phyloP scores from a whole-genome alignment of 2,329 filamentous ascomycete genomes.

The Epichloe coenophiala region DNA sequence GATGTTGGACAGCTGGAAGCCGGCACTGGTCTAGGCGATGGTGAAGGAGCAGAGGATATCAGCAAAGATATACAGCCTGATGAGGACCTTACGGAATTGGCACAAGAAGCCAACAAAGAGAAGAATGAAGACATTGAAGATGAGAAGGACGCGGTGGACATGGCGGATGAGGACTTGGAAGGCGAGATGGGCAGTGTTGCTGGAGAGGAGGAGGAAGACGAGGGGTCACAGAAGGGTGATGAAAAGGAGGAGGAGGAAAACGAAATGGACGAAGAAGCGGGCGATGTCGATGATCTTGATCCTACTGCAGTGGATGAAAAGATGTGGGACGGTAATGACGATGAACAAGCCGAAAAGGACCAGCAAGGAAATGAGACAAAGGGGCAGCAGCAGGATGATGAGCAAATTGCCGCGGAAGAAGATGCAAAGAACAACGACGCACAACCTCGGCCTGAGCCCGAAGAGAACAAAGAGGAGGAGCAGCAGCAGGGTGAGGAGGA shows the following conservation, averaged over 20 bases:
- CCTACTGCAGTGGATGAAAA: constrained; percentile 90
- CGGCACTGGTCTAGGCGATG: constrained; percentile 88
- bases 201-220: constrained; percentile 45
- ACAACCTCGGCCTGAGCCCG: constrained; percentile 34
- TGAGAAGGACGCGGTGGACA: constrained; percentile 77
- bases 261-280: constrained; percentile 82
- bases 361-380: constrained; percentile 62
- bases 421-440: constrained; percentile 33
- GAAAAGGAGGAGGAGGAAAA: constrained; percentile 52
- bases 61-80: constrained; percentile 93
- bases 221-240: constrained; percentile 46
- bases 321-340: constrained; percentile 87
- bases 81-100: constrained; percentile 83
- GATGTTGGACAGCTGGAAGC: constrained; percentile 71
- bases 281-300: constrained; percentile 82
- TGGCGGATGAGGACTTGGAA: constrained; percentile 84
- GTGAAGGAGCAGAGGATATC: constrained; percentile 91
- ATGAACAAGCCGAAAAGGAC: constrained; percentile 71
- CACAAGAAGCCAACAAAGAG: constrained; percentile 66
- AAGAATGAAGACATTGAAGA: constrained; percentile 56
- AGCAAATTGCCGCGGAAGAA: constrained; percentile 46
- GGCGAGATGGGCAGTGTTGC: constrained; percentile 62
- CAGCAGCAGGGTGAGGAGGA: constrained; percentile 22
- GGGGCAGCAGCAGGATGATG: constrained; percentile 51
- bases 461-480: constrained; percentile 24